These are phyloP conservation scores for Limonium bicolor DNA, from an alignment of 148 eudicot species.

Conservation along the genomic window DNA sequence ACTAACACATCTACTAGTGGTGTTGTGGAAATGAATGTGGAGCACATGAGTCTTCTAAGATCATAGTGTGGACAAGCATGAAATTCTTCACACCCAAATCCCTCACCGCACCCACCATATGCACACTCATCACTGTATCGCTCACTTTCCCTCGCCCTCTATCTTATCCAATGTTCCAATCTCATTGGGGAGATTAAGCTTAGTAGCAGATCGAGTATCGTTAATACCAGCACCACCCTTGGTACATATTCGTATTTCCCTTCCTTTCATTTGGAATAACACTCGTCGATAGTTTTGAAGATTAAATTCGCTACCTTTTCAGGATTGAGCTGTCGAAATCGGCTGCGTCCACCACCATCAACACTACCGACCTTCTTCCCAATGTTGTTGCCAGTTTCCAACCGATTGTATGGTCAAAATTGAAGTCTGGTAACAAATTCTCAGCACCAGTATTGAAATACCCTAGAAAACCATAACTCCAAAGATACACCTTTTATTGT, in stretches of 20 bases:
- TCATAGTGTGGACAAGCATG: too few relatives aligned
- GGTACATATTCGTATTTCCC: conserved; percentile 88
- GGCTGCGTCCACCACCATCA: conserved; percentile 72
- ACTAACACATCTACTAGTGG: too few relatives aligned
- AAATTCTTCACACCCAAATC: conserved; percentile 77
- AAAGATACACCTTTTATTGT: too few relatives aligned
- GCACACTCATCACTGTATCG: conserved; percentile 58
- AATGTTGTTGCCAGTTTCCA: conserved; percentile 41
- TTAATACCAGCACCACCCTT: conserved; percentile 53
- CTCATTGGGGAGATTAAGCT: conserved; percentile 40
- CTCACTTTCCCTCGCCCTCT: conserved; percentile 72
- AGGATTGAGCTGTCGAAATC: conserved; percentile 89
- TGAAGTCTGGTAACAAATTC: conserved; percentile 74
- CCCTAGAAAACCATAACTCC: too few relatives aligned
- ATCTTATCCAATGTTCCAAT: conserved; percentile 85
- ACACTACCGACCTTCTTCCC: conserved; percentile 59
- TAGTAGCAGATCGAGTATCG: conserved; percentile 79
- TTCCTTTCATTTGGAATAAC: conserved; percentile 52
- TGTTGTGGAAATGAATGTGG: too few relatives aligned
- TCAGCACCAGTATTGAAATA: too few relatives aligned
- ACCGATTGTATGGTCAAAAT: conserved; percentile 81
- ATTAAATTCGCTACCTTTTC: conserved; percentile 50
- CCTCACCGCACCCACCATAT: conserved; percentile 70
- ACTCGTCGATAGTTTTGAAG: conserved; percentile 44
- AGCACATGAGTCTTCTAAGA: too few relatives aligned